Base-by-base conservation (phyloP, 2,329 filamentous ascomycete genomes). In the Aphanocladium album region DNA sequence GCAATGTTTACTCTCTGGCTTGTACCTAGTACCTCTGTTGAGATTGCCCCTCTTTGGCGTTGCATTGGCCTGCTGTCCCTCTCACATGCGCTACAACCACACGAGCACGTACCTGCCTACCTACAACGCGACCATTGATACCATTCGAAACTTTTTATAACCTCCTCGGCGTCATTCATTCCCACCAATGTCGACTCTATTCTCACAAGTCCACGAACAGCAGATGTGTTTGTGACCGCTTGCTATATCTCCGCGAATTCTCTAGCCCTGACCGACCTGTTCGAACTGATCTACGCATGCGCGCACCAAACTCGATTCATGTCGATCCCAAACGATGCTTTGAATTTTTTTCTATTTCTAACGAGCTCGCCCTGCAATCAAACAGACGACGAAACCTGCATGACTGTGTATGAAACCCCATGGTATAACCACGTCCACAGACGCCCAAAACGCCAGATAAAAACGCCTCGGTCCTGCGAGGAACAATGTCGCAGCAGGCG, bases 381-480 rank as follows among this genome's bases (percentile, higher is more conserved):
- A 50, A 41, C 17, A 33, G 43, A 41, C 33, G 7, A 55, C 58
- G 35, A 23, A 41, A 25, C 35, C n/a, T 55, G 21, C 33, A 49
- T 39, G 5, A 37, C 11, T 12, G 25, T 52, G 53, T 46, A 57
- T 56, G 39, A 56, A 27, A 57, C 45, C 46, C 52, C 59, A 45
- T 51, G 46, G 59, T 61, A 60, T 60, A 56, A 60, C 45, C 51
- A 60, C 30, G 27, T 35, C 27, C 59, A 35, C 45, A 45, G 27
- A 61, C 59, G 46, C 59, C 59, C 43, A 52, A 54, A 61, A 61
- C 59, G 46, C 59, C 59, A 5, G 52, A 56, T 51, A 33, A 45
- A 56, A 61, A 47, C 51, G 51, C 51, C 52, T 37, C 17, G 33
- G 53, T 35, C 59, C 59, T 45, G 50, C 30, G 30, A 53, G 57